These are phyloP conservation scores for Wickerhamiella brachini DNA, from an alignment of 805 yeast genomes.

Conservation along the genomic window DNA sequence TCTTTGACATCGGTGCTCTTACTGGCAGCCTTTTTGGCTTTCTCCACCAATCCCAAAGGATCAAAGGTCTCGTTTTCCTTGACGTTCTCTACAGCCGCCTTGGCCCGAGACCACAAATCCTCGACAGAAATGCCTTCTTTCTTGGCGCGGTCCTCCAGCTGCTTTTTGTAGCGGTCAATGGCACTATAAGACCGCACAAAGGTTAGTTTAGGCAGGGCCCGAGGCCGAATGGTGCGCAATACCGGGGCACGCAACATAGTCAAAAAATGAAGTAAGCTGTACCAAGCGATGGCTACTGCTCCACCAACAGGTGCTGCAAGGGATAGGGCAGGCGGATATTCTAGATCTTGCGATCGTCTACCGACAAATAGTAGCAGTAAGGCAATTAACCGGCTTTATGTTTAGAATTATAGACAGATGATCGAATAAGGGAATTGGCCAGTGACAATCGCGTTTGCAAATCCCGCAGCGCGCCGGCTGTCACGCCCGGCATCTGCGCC, in stretches of 20 bases:
- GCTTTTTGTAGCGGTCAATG: background rate
- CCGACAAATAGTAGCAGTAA: too few species aligned
- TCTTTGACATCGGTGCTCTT: background rate
- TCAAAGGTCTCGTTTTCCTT: constrained; percentile 10
- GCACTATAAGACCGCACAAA: background rate
- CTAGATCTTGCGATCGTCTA: background rate
- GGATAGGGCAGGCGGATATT: background rate
- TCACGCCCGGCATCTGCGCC: background rate
- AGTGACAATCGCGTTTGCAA: background rate
- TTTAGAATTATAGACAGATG: background rate
- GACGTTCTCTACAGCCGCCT: constrained; percentile 1
- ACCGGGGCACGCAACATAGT: background rate
- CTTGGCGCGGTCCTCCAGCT: constrained; percentile 26
- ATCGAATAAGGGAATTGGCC: background rate
- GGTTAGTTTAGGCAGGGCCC: background rate
- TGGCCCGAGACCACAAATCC: constrained; percentile 12
- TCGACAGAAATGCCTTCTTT: constrained; percentile 12
- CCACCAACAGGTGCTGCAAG: background rate
- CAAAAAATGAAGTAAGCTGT: background rate
- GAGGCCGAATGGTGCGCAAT: background rate
- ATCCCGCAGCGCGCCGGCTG: background rate
- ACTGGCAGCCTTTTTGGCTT: constrained; percentile 3
- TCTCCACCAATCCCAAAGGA: constrained; percentile 9
- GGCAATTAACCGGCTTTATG: background rate
- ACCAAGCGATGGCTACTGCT: background rate